A percentile compares a stretch with the other conserved stretches of the same genome.
phyloP scores from a whole-genome alignment of 1,139 yeast species.

The Torulaspora globosa region DNA sequence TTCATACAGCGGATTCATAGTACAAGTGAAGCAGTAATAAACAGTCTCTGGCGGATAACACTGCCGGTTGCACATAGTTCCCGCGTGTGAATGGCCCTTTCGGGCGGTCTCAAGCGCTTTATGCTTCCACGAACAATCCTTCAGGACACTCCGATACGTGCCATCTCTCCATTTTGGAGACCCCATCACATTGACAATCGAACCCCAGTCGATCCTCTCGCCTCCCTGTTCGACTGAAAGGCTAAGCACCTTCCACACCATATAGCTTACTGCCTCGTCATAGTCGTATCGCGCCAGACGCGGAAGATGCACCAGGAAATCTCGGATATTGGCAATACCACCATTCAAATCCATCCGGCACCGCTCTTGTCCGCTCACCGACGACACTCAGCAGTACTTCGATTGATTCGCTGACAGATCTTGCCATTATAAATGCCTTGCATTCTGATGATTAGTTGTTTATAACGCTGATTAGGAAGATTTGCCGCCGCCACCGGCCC shows the following conservation, averaged over 20 bases:
- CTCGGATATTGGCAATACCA: conserved; percentile 20
- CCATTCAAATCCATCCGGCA: conserved; percentile 9
- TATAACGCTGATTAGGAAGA: background rate
- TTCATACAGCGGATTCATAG: conserved; percentile 35
- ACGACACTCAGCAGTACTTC: background rate
- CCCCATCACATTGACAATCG: conserved; percentile 18
- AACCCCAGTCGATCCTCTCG: conserved; percentile 25
- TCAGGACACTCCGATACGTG: conserved; percentile 17
- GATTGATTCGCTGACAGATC: background rate
- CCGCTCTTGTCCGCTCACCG: conserved; percentile 4
- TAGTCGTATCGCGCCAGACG: conserved; percentile 25
- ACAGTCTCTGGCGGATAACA: conserved; percentile 33
- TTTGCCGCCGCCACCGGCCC: conserved; percentile 11
- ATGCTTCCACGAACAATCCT: conserved; percentile 24
- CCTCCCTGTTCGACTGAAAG: conserved; percentile 17
- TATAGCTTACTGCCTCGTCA: conserved; percentile 26
- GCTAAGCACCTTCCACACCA: conserved; percentile 30
- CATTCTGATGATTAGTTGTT: background rate
- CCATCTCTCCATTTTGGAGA: conserved; percentile 26
- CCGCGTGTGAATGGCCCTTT: conserved; percentile 21
- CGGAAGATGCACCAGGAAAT: conserved; percentile 28
- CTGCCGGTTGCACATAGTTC: conserved; percentile 29
- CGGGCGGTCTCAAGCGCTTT: background rate
- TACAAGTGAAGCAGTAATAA: conserved; percentile 35
- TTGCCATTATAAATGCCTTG: background rate